Conservation (phyloP, 139 green algal species). For the Picochlorum sp. region DNA sequence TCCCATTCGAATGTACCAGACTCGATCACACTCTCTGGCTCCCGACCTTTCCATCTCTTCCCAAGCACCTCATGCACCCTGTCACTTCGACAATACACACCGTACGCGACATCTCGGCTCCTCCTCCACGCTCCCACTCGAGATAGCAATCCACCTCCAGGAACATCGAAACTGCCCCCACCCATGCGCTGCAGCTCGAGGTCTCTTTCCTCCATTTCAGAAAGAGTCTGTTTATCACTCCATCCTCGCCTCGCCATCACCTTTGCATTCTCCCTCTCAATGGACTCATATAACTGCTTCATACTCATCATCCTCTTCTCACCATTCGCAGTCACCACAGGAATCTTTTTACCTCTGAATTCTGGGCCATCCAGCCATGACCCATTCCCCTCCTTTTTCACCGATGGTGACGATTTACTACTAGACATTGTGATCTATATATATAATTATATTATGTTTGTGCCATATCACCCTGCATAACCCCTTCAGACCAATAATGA, state of each 20-base stretch:
- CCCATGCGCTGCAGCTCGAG: slow-evolving; percentile 27
- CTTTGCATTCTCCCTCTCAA: neutral
- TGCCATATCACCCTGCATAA: too few relatives aligned
- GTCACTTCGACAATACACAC: neutral
- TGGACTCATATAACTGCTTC: neutral
- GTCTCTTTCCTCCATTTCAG: slow-evolving; percentile 13
- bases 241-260: neutral
- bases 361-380: too few relatives aligned
- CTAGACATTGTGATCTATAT: too few relatives aligned
- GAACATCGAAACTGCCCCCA: slow-evolving; percentile 1
- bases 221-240: slow-evolving; percentile 21
- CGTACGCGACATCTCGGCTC: too few relatives aligned
- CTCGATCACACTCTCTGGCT: slow-evolving; percentile 3
- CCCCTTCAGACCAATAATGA: too few relatives aligned
- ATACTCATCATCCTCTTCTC: neutral
- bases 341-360: too few relatives aligned
- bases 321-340: neutral
- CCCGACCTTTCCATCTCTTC: slow-evolving; percentile 11
- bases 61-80: neutral
- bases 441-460: too few relatives aligned
- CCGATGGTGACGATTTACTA: too few relatives aligned
- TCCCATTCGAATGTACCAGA: slow-evolving; percentile 15
- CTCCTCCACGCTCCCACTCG: too few relatives aligned
- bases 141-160: too few relatives aligned
- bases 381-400: too few relatives aligned